A percentile compares a stretch with the other conserved stretches of the same genome.
phyloP scores from a whole-genome alignment of 176 grass and related monocot species.

The Zizania latifolia region DNA sequence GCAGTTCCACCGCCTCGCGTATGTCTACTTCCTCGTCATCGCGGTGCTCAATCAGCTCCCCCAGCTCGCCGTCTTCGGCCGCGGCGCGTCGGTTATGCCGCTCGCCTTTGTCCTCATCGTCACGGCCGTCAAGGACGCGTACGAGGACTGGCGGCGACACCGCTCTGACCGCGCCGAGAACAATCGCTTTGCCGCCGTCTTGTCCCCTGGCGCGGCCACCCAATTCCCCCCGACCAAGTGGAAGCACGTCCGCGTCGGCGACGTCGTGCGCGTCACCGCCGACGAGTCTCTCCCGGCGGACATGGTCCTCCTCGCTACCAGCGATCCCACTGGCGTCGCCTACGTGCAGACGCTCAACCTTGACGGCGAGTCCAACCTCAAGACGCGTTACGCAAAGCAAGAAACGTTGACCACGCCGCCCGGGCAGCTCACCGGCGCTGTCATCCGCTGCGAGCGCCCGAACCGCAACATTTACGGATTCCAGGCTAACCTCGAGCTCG shows the following conservation, averaged over 20 bases:
- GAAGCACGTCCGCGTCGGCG: conserved; percentile 79
- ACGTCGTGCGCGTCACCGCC: conserved; percentile 45
- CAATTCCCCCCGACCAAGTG: conserved; percentile 55
- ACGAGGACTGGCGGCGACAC: conserved; percentile 92
- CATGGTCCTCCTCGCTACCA: conserved; percentile 95
- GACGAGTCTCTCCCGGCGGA: conserved; percentile 83
- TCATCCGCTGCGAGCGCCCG: conserved; percentile 64
- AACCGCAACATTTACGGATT: conserved; percentile 91
- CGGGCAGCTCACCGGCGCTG: conserved; percentile 31
- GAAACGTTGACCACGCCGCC: conserved; percentile 51
- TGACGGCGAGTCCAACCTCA: conserved; percentile 97
- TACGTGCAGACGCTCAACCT: conserved; percentile 97
- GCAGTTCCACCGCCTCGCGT: conserved; percentile 94
- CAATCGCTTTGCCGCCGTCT: conserved; percentile 38
- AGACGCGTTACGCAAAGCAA: conserved; percentile 88
- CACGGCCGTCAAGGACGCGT: conserved; percentile 92
- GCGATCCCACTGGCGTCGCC: conserved; percentile 77
- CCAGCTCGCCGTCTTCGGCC: conserved; percentile 76
- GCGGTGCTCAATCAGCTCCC: conserved; percentile 92
- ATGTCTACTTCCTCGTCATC: conserved; percentile 91
- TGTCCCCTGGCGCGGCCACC: not conserved
- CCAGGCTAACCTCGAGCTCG: conserved; percentile 60
- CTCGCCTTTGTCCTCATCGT: conserved; percentile 79
- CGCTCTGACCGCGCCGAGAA: conserved; percentile 80
- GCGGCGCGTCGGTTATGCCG: conserved; percentile 65